Evolutionary conservation across 192 early-diverging fungal species (phyloP).

Genomic region (Ambispora gerdemannii): DNA sequence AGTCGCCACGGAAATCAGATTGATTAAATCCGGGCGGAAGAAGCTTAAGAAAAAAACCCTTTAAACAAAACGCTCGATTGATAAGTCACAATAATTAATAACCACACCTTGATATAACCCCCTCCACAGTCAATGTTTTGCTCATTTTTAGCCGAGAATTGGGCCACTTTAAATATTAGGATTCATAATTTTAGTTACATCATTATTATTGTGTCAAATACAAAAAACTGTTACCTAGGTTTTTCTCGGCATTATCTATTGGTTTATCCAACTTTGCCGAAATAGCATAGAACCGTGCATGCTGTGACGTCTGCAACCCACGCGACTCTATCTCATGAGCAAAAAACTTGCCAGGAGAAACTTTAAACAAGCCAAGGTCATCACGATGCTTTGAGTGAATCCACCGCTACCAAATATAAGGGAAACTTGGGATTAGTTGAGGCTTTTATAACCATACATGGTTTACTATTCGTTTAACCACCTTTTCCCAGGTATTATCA

Average conservation of each 20-base stretch:
- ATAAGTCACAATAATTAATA: too few relatives aligned
- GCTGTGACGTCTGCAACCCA: constrained; percentile 78
- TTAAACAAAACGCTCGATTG: neutral
- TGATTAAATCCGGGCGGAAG: constrained; percentile 79
- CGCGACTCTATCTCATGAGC: constrained; percentile 62
- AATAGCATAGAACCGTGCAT: constrained; percentile 83
- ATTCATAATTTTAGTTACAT: neutral
- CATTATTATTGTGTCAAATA: neutral
- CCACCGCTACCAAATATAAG: constrained; percentile 60
- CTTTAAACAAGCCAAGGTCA: constrained; percentile 71
- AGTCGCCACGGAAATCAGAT: constrained; percentile 78
- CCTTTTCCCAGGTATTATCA: constrained; percentile 54
- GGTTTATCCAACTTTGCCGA: constrained; percentile 67
- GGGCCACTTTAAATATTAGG: constrained; percentile 54
- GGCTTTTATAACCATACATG: neutral
- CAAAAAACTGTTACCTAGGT: constrained; percentile 32
- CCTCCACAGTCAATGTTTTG: constrained; percentile 88
- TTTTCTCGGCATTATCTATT: constrained; percentile 81
- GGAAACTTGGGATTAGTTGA: constrained; percentile 1
- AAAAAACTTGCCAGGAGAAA: constrained; percentile 72
- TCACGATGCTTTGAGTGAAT: constrained; percentile 58
- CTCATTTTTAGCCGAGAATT: constrained; percentile 92
- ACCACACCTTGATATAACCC: constrained; percentile 77
- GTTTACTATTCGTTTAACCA: constrained; percentile 24
- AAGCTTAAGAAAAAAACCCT: constrained; percentile 47